phyloP scores from a whole-genome alignment of 83 land plant species.

The Larix sibirica region DNA sequence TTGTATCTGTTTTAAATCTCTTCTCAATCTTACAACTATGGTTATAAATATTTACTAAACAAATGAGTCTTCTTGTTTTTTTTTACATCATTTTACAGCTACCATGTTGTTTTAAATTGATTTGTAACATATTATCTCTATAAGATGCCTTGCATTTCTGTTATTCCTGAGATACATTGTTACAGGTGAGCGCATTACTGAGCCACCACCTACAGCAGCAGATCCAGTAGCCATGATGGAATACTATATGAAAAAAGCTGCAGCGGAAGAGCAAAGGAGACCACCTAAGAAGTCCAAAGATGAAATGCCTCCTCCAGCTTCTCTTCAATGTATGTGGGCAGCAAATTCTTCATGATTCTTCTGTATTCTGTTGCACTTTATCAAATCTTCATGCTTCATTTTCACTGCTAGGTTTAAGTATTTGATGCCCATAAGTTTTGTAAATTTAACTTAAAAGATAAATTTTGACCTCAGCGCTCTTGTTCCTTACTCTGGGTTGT shows the following conservation, averaged over 20 bases:
- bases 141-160: no score
- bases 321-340: slow-evolving; percentile 58
- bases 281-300: slow-evolving; percentile 81
- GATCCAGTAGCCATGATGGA: slow-evolving; percentile 99
- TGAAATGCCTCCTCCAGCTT: slow-evolving; percentile 98
- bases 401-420: no score
- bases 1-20: neutral
- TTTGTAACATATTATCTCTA: neutral
- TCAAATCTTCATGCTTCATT: neutral
- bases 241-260: slow-evolving; percentile 98
- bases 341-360: neutral
- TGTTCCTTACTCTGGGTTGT: neutral
- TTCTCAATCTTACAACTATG: neutral
- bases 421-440: no score
- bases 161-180: neutral
- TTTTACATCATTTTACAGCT: neutral
- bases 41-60: neutral
- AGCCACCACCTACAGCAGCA: slow-evolving; percentile 37
- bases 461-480: neutral
- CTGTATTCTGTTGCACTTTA: neutral
- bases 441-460: no score
- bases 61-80: neutral
- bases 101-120: neutral
- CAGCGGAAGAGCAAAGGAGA: slow-evolving; percentile 80
- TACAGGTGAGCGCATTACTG: slow-evolving; percentile 52